Evolutionary conservation across 2,329 filamentous ascomycete genomes (phyloP).

Genomic region (Talaromyces amestolkiae): DNA sequence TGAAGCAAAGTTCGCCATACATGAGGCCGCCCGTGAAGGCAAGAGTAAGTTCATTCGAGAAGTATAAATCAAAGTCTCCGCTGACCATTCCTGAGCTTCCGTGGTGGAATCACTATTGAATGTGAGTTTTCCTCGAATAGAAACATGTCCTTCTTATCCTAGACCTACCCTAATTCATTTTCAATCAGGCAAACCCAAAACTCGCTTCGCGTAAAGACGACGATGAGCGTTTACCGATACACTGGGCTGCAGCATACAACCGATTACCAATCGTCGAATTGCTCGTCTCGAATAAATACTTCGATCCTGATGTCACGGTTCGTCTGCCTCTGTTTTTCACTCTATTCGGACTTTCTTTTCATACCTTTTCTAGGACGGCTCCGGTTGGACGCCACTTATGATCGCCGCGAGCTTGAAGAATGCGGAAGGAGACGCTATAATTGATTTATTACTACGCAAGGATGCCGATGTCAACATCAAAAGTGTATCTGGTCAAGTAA

Average conservation of each 20-base stretch:
- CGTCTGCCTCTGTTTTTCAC: constrained; percentile 6
- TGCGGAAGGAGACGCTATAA: constrained; percentile 44
- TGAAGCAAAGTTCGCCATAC: constrained; percentile 72
- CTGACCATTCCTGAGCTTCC: constrained; percentile 50
- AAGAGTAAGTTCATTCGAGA: constrained; percentile 58
- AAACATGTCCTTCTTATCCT: neutral
- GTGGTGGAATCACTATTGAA: constrained; percentile 72
- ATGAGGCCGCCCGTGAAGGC: constrained; percentile 82
- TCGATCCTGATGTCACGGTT: constrained; percentile 81
- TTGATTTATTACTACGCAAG: constrained; percentile 47
- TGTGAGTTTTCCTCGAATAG: constrained; percentile 43
- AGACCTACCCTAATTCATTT: neutral
- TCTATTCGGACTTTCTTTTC: neutral
- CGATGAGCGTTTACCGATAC: constrained; percentile 84
- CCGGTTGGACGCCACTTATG: constrained; percentile 52
- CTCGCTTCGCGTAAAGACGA: constrained; percentile 72
- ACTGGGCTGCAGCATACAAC: constrained; percentile 91
- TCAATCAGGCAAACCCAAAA: constrained; percentile 70
- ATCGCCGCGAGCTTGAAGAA: constrained; percentile 49
- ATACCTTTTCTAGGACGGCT: constrained; percentile 39
- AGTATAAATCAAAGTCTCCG: neutral
- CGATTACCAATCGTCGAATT: constrained; percentile 70
- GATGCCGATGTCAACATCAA: constrained; percentile 48
- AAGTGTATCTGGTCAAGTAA: constrained; percentile 44
- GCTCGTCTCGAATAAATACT: constrained; percentile 66